Evolutionary conservation across 176 grass and related monocot genomes (phyloP).

Genomic region (Secale cereale): DNA sequence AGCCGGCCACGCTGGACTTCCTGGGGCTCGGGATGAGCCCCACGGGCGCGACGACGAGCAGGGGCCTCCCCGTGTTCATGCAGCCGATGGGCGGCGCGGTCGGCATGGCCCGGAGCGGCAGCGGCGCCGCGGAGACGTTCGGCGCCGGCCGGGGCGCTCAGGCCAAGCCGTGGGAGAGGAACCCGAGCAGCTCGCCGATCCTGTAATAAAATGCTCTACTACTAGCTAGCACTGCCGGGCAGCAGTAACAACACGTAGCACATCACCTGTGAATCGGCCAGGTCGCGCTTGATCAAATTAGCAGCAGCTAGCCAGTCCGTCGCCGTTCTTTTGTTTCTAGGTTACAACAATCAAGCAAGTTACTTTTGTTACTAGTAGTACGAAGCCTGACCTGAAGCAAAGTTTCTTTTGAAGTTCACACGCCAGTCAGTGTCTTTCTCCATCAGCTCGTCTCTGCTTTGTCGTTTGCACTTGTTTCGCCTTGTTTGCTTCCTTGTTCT

Average conservation of each 20-base stretch:
- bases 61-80: slow-evolving; percentile 54
- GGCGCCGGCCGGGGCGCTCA: slow-evolving; percentile 7
- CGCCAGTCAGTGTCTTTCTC: not conserved
- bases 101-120: slow-evolving; percentile 40
- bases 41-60: slow-evolving; percentile 30
- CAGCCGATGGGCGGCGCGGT: slow-evolving; percentile 59
- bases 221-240: not conserved
- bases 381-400: slow-evolving; percentile 1
- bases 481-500: slow-evolving; percentile 31
- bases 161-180: slow-evolving; percentile 42
- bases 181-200: slow-evolving; percentile 41
- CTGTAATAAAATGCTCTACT: slow-evolving; percentile 53
- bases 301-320: not conserved
- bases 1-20: slow-evolving; percentile 89
- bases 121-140: slow-evolving; percentile 31
- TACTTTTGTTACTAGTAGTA: slow-evolving; percentile 13
- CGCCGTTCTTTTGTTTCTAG: not conserved
- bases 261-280: slow-evolving; percentile 18
- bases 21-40: slow-evolving; percentile 77
- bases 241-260: slow-evolving; percentile 6
- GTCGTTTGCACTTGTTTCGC: slow-evolving; percentile 39
- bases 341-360: not conserved
- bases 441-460: not conserved
- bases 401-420: slow-evolving; percentile 8
- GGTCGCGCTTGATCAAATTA: not conserved